These are phyloP conservation scores for Laetiporus sulphureus DNA, from an alignment of 1,284 basidiomycete species.

Conservation along the genomic window DNA sequence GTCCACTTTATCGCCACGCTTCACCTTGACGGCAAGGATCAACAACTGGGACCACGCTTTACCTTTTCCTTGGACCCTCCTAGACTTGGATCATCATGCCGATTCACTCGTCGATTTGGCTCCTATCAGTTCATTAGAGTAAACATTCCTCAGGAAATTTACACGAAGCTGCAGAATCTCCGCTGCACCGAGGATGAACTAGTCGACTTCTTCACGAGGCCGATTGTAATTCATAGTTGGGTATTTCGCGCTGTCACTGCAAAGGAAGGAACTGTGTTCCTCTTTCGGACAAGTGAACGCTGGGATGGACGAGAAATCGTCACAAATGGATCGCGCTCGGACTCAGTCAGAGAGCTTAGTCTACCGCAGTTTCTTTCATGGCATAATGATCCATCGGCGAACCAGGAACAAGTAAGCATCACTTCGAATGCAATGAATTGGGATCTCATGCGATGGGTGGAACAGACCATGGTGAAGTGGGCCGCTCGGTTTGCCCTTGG, in stretches of 20 bases:
- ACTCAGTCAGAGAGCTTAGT: conserved; percentile 12
- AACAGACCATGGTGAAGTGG: conserved; percentile 35
- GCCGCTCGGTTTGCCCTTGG: conserved; percentile 31
- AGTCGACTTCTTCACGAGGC: conserved; percentile 24
- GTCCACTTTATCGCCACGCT: conserved; percentile 26
- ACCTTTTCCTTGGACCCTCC: conserved; percentile 24
- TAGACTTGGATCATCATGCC: conserved; percentile 28
- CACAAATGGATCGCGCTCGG: no score
- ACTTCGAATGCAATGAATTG: not conserved
- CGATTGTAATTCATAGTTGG: conserved; percentile 28
- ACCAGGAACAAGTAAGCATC: conserved; percentile 27
- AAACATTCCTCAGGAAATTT: conserved; percentile 20
- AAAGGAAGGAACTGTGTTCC: conserved; percentile 28
- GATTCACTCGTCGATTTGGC: conserved; percentile 34
- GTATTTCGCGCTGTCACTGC: conserved; percentile 35
- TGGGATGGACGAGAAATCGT: conserved; percentile 6
- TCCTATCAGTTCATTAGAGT: conserved; percentile 32
- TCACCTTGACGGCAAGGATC: not conserved
- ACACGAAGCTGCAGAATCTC: conserved; percentile 9
- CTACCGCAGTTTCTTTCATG: conserved; percentile 29
- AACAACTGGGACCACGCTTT: no score
- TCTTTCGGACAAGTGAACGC: conserved; percentile 31
- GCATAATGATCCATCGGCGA: conserved; percentile 25
- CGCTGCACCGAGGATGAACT: conserved; percentile 8
- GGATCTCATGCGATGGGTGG: not conserved